Evolutionary conservation across 2,329 filamentous ascomycete species (phyloP), one percentile per base, ranked within the genome.

Genomic region (Calcarisporium arbuscula): DNA sequence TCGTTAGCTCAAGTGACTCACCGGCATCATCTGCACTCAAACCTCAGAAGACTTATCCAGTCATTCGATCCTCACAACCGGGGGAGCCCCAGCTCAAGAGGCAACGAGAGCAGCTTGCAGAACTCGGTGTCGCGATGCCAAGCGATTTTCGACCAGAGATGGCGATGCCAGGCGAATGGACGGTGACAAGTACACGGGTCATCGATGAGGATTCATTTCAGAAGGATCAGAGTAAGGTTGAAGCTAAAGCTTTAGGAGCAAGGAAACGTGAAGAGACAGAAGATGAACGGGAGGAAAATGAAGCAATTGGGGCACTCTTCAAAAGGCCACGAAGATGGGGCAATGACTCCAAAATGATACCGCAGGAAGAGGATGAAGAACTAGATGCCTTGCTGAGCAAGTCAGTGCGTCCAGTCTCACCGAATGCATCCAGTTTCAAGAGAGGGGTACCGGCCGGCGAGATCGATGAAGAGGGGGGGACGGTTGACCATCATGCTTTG

Each of bases 101-200:
- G 35, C 92, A 98, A 61, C 75, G 94, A 51, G 81, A 88, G 43
- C 88, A 96, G 59, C 68, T 98, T 9, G 88, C 83, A 5, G 85
- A 83, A 22, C 74, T 98, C 70, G 92, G 92, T 1, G 79, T 98
- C 31, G 77, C 79, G 30, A 75, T 96, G 35, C 92, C 92, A 1
- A 80, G 85, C 28, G 80, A 84, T 45, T 79, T 86, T 37, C 71
- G 86, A 39, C 70, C 74, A 3, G 85, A 92, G 40, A 79, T 95
- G 76, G 88, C 89, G 5, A 79, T 95, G 66, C 80, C 82, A 5
- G 87, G 92, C 20, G 85, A 94, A 34, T 98, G 90, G 90, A 78
- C 86, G 1, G 74, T 81, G 9, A 80, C 75, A 39, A 77, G 74
- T 6, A 74, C 85, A 26, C 70, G 77, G 28, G 68, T 77, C 5